Percentiles rank a stretch among this genome's conserved stretches.
phyloP scores from a whole-genome alignment of 1,284 basidiomycete species.

The Cryptococcus sp. region DNA sequence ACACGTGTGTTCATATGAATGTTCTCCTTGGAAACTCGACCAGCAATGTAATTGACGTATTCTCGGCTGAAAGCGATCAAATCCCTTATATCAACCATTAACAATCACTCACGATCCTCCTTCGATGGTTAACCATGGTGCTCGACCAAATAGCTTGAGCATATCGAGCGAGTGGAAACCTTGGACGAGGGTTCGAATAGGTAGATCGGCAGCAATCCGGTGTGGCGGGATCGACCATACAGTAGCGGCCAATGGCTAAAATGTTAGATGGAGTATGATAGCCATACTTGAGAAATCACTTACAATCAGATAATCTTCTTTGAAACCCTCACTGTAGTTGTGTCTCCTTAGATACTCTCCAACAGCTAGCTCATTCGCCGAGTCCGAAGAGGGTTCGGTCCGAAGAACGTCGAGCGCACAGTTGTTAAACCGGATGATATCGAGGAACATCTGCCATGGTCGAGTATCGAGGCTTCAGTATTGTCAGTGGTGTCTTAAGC shows the following conservation, averaged over 20 bases:
- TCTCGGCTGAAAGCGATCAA: background rate
- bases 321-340: slow-evolving; percentile 63
- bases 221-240: slow-evolving; percentile 74
- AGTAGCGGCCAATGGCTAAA: slow-evolving; percentile 69
- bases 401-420: slow-evolving; percentile 51
- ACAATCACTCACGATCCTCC: slow-evolving; percentile 57
- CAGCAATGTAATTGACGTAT: background rate
- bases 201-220: slow-evolving; percentile 63
- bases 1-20: background rate
- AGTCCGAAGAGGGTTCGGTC: slow-evolving; percentile 3
- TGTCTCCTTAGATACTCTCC: slow-evolving; percentile 61
- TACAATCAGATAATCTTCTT: slow-evolving; percentile 71
- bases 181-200: slow-evolving; percentile 63
- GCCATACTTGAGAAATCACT: slow-evolving; percentile 23
- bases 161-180: slow-evolving; percentile 74
- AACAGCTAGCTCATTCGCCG: slow-evolving; percentile 53
- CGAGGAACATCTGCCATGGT: slow-evolving; percentile 71
- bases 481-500: background rate
- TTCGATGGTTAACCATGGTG: slow-evolving; percentile 66
- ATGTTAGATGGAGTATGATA: no score
- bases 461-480: slow-evolving; percentile 52
- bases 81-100: background rate
- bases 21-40: background rate
- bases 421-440: slow-evolving; percentile 69
- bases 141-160: slow-evolving; percentile 62